Evolutionary conservation across 306 rosid genomes (phyloP).

Genomic region (Ceratonia siliqua): DNA sequence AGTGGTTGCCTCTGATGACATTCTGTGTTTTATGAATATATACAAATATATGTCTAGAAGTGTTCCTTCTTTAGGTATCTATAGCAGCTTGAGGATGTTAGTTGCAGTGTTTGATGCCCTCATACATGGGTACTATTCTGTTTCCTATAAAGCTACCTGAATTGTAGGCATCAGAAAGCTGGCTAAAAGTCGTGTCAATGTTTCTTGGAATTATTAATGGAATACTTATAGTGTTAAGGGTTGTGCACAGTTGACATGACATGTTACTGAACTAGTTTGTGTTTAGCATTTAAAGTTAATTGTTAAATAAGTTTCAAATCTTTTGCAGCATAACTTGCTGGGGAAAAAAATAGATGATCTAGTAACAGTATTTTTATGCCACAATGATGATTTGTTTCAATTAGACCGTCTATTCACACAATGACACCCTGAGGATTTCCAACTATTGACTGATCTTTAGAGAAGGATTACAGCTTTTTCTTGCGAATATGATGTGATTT

Average conservation of each 20-base stretch:
- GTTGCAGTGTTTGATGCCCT: not conserved
- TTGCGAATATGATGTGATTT: not conserved
- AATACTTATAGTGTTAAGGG: not conserved
- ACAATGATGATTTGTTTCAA: not conserved
- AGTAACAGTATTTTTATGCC: not conserved
- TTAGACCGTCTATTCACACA: not conserved
- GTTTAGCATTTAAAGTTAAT: too few species aligned
- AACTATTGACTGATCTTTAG: not conserved
- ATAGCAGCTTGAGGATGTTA: not conserved
- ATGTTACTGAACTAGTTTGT: too few species aligned
- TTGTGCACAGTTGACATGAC: not conserved
- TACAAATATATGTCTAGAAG: not conserved
- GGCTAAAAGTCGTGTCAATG: not conserved
- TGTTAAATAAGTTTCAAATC: too few species aligned
- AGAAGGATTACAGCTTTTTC: not conserved
- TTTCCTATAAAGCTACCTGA: not conserved
- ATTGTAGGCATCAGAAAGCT: not conserved
- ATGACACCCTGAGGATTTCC: not conserved
- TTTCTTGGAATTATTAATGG: too few species aligned
- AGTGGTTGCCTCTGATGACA: not conserved
- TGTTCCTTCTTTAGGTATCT: not conserved
- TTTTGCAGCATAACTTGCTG: too few species aligned
- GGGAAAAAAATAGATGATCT: too few species aligned
- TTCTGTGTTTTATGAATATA: not conserved
- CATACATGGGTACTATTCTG: not conserved